Conservation (phyloP, 192 early-diverging fungal genomes). For the Ambispora gerdemannii region DNA sequence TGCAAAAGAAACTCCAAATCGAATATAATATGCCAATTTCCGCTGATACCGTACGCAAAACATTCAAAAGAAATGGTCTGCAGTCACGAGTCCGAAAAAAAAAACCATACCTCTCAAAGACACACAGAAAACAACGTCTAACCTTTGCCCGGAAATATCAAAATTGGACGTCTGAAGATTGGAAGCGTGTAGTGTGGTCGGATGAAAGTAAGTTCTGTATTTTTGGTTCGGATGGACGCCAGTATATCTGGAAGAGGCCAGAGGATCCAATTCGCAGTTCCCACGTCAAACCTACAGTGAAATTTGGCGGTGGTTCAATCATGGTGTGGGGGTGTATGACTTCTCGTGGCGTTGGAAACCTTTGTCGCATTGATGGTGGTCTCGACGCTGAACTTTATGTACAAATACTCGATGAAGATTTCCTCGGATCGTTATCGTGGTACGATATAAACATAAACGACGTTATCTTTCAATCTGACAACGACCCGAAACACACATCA, state of each 20-base stretch:
- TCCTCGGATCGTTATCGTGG: not conserved
- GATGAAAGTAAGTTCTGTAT: too few species aligned
- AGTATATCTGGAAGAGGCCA: too few species aligned
- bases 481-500: not conserved
- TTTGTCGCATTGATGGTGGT: not conserved
- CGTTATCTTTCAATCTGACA: not conserved
- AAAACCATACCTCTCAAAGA: not conserved
- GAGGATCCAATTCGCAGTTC: too few species aligned
- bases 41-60: not conserved
- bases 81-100: not conserved
- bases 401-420: conserved; percentile 11
- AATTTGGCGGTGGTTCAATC: too few species aligned
- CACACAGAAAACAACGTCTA: too few species aligned
- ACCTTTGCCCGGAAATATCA: too few species aligned
- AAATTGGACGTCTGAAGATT: too few species aligned
- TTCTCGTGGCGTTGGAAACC: conserved; percentile 4
- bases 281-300: too few species aligned
- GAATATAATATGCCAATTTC: not conserved
- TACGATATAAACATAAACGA: not conserved
- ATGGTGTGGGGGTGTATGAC: conserved; percentile 20
- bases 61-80: not conserved
- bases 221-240: too few species aligned
- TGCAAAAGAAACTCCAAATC: not conserved
- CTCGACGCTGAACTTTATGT: conserved; percentile 4
- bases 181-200: too few species aligned